Base-by-base conservation (phyloP, 2,329 filamentous ascomycete species). In the Neonectria ditissima region DNA sequence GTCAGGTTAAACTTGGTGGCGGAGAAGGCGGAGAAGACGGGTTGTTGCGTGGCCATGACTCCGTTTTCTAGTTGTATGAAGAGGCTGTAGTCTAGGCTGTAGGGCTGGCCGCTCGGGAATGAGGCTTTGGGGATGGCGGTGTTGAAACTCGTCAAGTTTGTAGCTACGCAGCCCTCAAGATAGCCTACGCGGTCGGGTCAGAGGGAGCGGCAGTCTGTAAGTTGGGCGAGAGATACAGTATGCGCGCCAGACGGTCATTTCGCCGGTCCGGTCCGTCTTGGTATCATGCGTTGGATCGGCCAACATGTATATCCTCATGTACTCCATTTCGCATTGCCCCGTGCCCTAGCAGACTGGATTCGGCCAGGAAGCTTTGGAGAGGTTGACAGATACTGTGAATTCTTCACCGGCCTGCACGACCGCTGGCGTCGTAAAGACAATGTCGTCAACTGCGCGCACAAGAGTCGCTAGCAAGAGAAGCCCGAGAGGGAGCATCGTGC, bases 131-230 rank as follows among this genome's bases (percentile, higher is more conserved):
- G 60, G 8, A 61, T 54, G 10, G 14, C 28, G 10, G 58, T 39
- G 10, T 54, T 28, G 58, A 55, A 61, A 24, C 20, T 55, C 3
- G 30, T 61, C 5, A 61, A 16, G 22, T 61, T 22, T 11, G 60
- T 58, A 28, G 54, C 41, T 2, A 54, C 54, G 24, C 60, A 58
- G 10, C 53, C 53, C 28, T 53, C 45, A 16, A 63, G 45, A 28
- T 62, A 51, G 34, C 59, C 59, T 62, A 37, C 20, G 24, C 45
- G 5, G 26, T 30, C 28, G 44, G 16, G 11, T 55, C 28, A 13
- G 32, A 48, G 24, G 20, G 9, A 47, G 5, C n/a, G 14, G 9
- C n/a, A 11, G 16, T 4, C 24, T 18, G 14, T n/a, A 24, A 14
- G 20, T 45, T 45, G 20, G 20, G 43, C 4, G 43, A 24, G 37